A percentile compares a stretch with the other conserved stretches of the same genome.
Conservation (phyloP, 2,329 filamentous ascomycete species). For the Penicillium freii region DNA sequence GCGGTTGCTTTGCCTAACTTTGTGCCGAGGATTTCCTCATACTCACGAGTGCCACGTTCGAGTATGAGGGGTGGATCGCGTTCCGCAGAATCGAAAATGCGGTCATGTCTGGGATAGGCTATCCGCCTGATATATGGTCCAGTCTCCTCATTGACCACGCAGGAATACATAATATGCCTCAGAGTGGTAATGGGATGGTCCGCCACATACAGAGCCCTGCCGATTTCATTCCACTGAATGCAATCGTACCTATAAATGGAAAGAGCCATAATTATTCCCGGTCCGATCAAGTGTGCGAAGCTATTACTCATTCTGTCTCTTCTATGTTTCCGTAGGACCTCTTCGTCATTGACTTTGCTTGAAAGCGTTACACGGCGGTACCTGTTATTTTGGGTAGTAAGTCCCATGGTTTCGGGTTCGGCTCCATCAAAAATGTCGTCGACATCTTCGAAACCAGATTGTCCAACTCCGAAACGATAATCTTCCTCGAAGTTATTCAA, state of each 20-base stretch:
- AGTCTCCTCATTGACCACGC: not conserved
- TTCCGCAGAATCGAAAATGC: fast-evolving
- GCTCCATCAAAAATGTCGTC: not conserved
- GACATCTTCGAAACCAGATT: fast-evolving
- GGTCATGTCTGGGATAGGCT: not conserved
- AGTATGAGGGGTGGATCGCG: not conserved
- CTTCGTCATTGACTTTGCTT: not conserved
- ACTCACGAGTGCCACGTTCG: not conserved
- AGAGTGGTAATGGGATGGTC: not conserved
- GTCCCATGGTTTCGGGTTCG: not conserved
- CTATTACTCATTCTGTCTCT: not conserved
- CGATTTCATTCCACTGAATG: not conserved
- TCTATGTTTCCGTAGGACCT: no score
- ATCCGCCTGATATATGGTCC: not conserved
- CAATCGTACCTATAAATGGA: not conserved
- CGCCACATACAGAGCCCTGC: not conserved
- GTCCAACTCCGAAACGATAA: not conserved
- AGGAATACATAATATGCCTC: not conserved
- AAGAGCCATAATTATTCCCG: not conserved
- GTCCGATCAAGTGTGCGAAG: not conserved
- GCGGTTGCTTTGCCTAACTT: not conserved
- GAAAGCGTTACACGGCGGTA: not conserved
- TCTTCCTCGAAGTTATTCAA: not conserved
- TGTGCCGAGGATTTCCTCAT: not conserved
- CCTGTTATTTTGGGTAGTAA: fast-evolving